phyloP scores from a whole-genome alignment of 257 asterid genomes.

The Nicotiana noctiflora region DNA sequence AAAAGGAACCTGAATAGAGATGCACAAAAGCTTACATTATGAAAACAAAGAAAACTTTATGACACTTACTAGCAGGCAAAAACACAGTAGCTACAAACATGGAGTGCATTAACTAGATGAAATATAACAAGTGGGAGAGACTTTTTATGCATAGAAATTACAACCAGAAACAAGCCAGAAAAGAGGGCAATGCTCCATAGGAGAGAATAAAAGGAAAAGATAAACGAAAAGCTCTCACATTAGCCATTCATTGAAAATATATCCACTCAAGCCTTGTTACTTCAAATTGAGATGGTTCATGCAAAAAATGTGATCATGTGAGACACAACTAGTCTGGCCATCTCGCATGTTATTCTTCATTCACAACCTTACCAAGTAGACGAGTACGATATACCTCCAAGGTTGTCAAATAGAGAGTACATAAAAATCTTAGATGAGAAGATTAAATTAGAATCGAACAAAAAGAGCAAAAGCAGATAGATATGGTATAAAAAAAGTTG shows the following conservation, averaged over 20 bases:
- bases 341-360: neutral
- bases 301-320: neutral
- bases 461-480: neutral
- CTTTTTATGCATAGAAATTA: neutral
- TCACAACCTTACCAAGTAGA: neutral
- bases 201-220: neutral
- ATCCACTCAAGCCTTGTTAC: neutral
- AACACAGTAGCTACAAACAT: neutral
- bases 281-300: neutral
- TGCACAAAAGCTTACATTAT: neutral
- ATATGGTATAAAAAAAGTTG: neutral
- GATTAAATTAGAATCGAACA: neutral
- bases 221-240: neutral
- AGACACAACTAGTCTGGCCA: neutral
- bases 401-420: neutral
- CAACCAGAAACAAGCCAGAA: neutral
- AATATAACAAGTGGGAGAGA: neutral
- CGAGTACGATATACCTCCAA: neutral
- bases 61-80: neutral
- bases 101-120: neutral
- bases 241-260: neutral
- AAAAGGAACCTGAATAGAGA: slow-evolving; percentile 67
- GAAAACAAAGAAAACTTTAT: neutral
- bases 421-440: neutral
- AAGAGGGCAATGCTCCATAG: neutral